These are phyloP conservation scores for Babjeviella inositovora DNA, from an alignment of 805 yeast genomes.

Conservation along the genomic window DNA sequence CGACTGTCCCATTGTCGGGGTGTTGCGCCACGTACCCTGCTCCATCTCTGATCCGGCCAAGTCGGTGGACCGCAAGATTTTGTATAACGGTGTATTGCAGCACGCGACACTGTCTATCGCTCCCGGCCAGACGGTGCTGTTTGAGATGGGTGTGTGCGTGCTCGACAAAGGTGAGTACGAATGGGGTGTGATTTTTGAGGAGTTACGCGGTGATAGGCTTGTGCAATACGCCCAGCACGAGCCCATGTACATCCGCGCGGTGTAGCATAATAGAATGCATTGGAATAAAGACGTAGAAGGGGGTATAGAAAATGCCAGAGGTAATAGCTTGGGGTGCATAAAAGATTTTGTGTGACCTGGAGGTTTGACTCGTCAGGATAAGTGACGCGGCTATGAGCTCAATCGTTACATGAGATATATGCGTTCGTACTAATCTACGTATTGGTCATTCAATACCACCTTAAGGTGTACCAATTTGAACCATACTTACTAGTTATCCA, in stretches of 20 bases:
- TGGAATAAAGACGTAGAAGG: too few relatives aligned
- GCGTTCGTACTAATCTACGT: too few relatives aligned
- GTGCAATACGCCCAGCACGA: conserved; percentile 18
- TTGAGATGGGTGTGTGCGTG: conserved; percentile 42
- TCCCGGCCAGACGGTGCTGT: conserved; percentile 21
- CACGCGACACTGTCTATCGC: conserved; percentile 21
- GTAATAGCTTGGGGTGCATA: too few relatives aligned
- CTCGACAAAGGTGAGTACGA: conserved; percentile 71
- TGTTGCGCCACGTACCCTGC: conserved; percentile 44
- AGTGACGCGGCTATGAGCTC: too few relatives aligned
- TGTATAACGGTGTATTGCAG: conserved; percentile 65
- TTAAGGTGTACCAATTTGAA: too few relatives aligned
- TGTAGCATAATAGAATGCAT: too few relatives aligned
- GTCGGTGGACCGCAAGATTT: conserved; percentile 36
- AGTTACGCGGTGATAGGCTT: conserved; percentile 13
- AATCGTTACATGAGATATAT: too few relatives aligned
- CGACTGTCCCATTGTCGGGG: conserved; percentile 24
- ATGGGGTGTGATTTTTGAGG: conserved; percentile 56
- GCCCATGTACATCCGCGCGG: conserved; percentile 16
- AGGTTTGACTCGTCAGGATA: too few relatives aligned
- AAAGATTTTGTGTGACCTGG: too few relatives aligned
- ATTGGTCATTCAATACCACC: too few relatives aligned
- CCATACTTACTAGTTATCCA: too few relatives aligned
- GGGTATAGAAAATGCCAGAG: too few relatives aligned
- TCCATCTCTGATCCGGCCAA: conserved; percentile 9